These are phyloP conservation scores for Paralagenidium karlingii DNA, from an alignment of 352 stramenopile species.

Conservation along the genomic window DNA sequence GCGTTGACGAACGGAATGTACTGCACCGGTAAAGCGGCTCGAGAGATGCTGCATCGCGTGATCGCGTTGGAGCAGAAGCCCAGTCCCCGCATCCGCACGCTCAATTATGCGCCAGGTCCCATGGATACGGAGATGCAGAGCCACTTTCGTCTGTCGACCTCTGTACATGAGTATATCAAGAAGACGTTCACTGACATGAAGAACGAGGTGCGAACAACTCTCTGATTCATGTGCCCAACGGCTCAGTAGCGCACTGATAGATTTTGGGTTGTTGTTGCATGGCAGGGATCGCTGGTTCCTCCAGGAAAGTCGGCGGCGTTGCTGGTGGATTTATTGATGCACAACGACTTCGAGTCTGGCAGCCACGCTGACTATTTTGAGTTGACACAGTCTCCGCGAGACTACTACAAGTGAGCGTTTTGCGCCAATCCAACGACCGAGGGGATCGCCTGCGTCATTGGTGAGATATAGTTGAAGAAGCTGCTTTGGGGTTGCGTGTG, in stretches of 20 bases:
- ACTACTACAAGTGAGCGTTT: too few relatives aligned
- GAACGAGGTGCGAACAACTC: conserved; percentile 10
- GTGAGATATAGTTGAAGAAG: too few relatives aligned
- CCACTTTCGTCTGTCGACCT: conserved; percentile 36
- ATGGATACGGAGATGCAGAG: conserved; percentile 83
- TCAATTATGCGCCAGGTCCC: conserved; percentile 79
- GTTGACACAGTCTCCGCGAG: too few relatives aligned
- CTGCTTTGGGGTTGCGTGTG: too few relatives aligned
- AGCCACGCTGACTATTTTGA: conserved; percentile 76
- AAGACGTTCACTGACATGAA: conserved; percentile 42
- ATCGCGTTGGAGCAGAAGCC: conserved; percentile 45
- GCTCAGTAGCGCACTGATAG: too few relatives aligned
- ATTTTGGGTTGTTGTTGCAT: conserved; percentile 3
- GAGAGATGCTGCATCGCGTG: conserved; percentile 78
- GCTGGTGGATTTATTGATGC: conserved; percentile 38
- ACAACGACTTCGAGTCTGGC: conserved; percentile 36
- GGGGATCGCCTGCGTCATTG: too few relatives aligned
- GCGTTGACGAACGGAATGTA: conserved; percentile 74
- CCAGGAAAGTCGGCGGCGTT: conserved; percentile 39
- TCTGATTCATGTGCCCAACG: too few relatives aligned
- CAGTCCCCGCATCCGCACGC: conserved; percentile 22
- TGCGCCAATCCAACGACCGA: too few relatives aligned
- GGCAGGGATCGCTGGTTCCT: conserved; percentile 29
- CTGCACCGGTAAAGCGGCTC: conserved; percentile 71
- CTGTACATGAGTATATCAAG: conserved; percentile 20